These are phyloP conservation scores for Carex myosuroides DNA, from an alignment of 176 grass and related monocot species.

Conservation along the genomic window DNA sequence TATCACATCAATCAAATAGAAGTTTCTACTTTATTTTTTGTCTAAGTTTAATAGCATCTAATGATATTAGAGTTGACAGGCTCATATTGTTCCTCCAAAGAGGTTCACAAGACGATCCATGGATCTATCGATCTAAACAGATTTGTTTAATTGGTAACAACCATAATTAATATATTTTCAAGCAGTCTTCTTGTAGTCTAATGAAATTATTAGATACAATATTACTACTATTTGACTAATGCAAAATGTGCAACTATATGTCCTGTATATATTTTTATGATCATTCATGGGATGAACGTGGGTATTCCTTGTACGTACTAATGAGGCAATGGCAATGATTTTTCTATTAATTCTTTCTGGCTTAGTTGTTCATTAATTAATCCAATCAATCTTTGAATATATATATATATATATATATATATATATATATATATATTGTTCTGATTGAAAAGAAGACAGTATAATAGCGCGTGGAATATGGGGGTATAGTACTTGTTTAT, in stretches of 20 bases:
- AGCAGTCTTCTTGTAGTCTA: neutral
- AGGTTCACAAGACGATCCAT: neutral
- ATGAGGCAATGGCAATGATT: neutral
- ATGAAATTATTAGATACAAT: neutral
- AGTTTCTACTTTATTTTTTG: neutral
- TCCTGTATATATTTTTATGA: neutral
- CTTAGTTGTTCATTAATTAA: neutral
- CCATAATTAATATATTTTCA: neutral
- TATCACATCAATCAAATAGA: neutral
- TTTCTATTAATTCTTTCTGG: neutral
- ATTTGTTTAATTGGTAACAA: neutral
- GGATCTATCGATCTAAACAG: neutral
- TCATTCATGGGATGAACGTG: neutral
- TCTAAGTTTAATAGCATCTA: neutral
- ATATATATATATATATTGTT: neutral
- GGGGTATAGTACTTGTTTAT: neutral
- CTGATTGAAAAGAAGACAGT: neutral
- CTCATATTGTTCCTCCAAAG: neutral
- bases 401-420: too few species aligned
- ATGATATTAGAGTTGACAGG: neutral
- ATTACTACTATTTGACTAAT: conserved; percentile 1
- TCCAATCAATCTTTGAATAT: neutral
- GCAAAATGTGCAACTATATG: neutral
- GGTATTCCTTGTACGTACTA: neutral
- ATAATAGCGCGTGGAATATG: neutral